Base-by-base conservation (phyloP, 2,329 filamentous ascomycete species). In the Aspergillus sp. region DNA sequence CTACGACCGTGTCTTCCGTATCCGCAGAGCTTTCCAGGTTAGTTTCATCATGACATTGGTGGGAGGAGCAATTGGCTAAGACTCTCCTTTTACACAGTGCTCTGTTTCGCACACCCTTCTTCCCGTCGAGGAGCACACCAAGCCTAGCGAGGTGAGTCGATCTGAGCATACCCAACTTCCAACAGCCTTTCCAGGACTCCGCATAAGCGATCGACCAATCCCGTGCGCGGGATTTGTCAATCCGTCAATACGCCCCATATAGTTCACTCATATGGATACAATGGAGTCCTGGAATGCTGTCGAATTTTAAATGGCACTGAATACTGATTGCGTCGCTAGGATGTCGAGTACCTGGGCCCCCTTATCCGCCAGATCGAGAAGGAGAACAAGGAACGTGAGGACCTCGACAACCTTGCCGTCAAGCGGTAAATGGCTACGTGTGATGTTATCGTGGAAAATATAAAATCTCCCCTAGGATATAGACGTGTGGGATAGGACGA, bases 1-100 rank as follows among this genome's bases (percentile, higher is more conserved):
- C 71, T 98, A 98, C 82, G 95, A 99, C 82, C 93, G 95, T 77
- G 87, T 98, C 76, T 99, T 92, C 88, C 93, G 95, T 74, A 86
- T 99, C 79, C 91, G 95, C 81, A 88, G 95, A 80, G 93, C 95
- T 71, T 88, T 96, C 80, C 95, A 99, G 84, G 88, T 90, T 80
- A 64, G 75, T 63, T 30, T 46, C 40, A 17, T 41, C 49, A 24
- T n/a, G 19, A 45, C 57, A 57, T 37, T 51, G 46, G 47, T n/a
- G 22, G 34, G 51, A 42, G 19, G 54, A 60, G 44, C 47, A 49
- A 58, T 54, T 56, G 40, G 46, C 66, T 72, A 65, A 72, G 51
- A n/a, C 54, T 52, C 19, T 49, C 27, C 4, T n/a, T 58, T 24
- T 51, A 39, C 58, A 57, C 71, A 89, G 86, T 84, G 83, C 77